Evolutionary conservation across 768 basidiomycete species (phyloP).

Genomic region (Lactarius tabidus): DNA sequence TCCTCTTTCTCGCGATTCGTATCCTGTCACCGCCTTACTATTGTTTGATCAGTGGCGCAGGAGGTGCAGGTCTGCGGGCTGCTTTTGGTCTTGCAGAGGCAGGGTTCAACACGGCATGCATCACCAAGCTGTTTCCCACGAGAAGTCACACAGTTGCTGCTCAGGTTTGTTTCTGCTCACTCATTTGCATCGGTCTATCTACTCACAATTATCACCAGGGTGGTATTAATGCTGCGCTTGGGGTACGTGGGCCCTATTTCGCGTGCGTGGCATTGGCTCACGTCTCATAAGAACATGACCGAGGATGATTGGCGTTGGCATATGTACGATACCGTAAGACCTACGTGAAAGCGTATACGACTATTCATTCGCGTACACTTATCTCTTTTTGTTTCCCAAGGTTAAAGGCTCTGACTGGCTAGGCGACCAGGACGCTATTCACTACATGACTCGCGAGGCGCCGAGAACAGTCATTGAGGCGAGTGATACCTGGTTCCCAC

Average conservation of each 20-base stretch:
- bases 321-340: constrained; percentile 91
- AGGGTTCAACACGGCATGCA: constrained; percentile 98
- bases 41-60: constrained; percentile 70
- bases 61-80: constrained; percentile 96
- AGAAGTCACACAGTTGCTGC: constrained; percentile 98
- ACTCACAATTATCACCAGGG: constrained; percentile 46
- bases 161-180: constrained; percentile 53
- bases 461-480: constrained; percentile 92
- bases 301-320: constrained; percentile 99
- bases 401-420: constrained; percentile 99
- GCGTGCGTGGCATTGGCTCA: constrained; percentile 5
- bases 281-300: constrained; percentile 77
- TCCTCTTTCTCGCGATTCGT: background rate
- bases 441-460: constrained; percentile 99
- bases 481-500: constrained; percentile 17
- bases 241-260: constrained; percentile 48
- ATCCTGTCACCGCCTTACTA: background rate
- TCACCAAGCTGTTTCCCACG: constrained; percentile 98
- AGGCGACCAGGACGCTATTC: constrained; percentile 98
- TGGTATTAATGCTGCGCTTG: constrained; percentile 96
- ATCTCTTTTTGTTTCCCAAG: constrained; percentile 35
- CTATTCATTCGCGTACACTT: background rate
- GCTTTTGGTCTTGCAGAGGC: constrained; percentile 98
- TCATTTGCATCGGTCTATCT: background rate
- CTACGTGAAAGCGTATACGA: background rate